phyloP scores from a whole-genome alignment of 441 rosid species.

The Capsella rubella region DNA sequence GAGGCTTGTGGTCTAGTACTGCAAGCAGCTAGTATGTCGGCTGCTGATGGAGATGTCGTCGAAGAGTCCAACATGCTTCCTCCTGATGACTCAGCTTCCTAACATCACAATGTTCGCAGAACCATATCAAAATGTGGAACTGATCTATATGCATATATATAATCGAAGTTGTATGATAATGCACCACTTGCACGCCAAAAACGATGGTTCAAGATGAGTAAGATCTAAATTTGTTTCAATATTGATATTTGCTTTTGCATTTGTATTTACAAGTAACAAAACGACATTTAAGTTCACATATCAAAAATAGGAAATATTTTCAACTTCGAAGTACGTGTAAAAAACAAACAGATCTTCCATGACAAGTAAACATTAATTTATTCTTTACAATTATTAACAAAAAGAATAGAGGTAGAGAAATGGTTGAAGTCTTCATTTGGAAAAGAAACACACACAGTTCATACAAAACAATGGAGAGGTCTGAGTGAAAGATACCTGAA shows the following conservation, averaged over 20 bases:
- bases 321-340: neutral
- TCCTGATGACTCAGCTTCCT: conserved; percentile 54
- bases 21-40: conserved; percentile 67
- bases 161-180: conserved; percentile 7
- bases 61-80: conserved; percentile 60
- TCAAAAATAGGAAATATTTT: neutral
- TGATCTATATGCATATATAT: neutral
- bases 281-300: neutral
- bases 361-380: too few relatives aligned
- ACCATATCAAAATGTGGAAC: conserved; percentile 14
- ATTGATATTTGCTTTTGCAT: neutral
- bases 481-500: conserved; percentile 58
- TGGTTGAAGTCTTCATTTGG: neutral
- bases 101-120: conserved; percentile 7
- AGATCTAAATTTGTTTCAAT: conserved; percentile 4
- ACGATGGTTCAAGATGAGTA: conserved; percentile 3
- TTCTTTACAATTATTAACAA: too few relatives aligned
- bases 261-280: conserved; percentile 16
- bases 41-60: conserved; percentile 79
- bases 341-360: conserved; percentile 13
- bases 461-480: conserved; percentile 6
- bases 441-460: conserved; percentile 24
- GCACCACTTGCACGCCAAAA: conserved; percentile 14
- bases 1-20: conserved; percentile 72
- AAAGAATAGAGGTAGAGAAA: too few relatives aligned